Evolutionary conservation across 2,329 filamentous ascomycete species (phyloP).

Genomic region (Fusarium coicis): DNA sequence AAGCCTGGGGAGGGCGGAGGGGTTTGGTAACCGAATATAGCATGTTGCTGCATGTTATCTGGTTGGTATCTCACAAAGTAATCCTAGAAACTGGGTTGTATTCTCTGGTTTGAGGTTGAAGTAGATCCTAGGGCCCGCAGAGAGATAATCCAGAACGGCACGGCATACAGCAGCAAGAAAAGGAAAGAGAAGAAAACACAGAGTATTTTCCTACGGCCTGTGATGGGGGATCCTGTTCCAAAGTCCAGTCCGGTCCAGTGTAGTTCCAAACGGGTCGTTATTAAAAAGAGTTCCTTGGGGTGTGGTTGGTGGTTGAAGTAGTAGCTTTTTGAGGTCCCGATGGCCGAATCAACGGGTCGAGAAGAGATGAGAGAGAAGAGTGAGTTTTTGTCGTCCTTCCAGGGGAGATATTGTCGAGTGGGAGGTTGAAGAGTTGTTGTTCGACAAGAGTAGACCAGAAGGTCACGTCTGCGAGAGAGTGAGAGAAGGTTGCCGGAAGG

Average conservation of each 20-base stretch:
- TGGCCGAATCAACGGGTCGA: constrained; percentile 65
- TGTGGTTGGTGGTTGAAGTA: constrained; percentile 35
- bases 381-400: constrained; percentile 29
- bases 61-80: constrained; percentile 43
- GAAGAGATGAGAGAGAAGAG: constrained; percentile 18
- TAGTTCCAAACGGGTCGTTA: constrained; percentile 44
- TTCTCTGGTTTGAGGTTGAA: constrained; percentile 15
- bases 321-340: constrained; percentile 44
- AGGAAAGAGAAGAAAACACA: constrained; percentile 41
- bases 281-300: constrained; percentile 36
- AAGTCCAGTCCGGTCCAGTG: constrained; percentile 42
- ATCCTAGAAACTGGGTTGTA: constrained; percentile 37
- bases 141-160: constrained; percentile 40
- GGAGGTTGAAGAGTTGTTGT: constrained; percentile 20
- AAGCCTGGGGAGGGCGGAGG: constrained; percentile 67
- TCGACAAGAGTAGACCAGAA: constrained; percentile 41
- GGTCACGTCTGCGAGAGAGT: constrained; percentile 42
- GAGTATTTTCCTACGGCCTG: constrained; percentile 41
- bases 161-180: constrained; percentile 34
- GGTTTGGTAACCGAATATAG: constrained; percentile 66
- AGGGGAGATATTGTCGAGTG: constrained; percentile 27
- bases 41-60: constrained; percentile 69
- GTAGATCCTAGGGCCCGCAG: constrained; percentile 30
- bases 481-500: constrained; percentile 49
- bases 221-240: constrained; percentile 43